Percentiles rank a stretch among this genome's conserved stretches.
phyloP scores from a whole-genome alignment of 2,329 filamentous ascomycete species.

The Alternaria sp. region DNA sequence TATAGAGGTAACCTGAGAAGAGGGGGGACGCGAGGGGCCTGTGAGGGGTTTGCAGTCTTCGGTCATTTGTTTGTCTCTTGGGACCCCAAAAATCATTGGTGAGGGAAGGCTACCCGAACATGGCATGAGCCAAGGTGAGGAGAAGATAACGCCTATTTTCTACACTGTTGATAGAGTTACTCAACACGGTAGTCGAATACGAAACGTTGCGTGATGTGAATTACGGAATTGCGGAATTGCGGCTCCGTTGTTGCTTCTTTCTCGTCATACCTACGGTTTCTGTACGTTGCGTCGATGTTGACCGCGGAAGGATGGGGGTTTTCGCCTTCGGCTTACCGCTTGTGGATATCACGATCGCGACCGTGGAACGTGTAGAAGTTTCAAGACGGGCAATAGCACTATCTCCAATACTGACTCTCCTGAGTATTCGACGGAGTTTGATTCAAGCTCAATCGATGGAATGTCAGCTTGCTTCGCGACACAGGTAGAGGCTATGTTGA shows the following conservation, averaged over 20 bases:
- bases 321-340: background rate
- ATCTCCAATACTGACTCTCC: slow-evolving; percentile 8
- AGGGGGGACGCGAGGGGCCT: background rate
- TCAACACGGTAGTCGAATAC: slow-evolving; percentile 11
- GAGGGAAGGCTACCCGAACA: slow-evolving; percentile 1
- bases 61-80: slow-evolving; percentile 1
- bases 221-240: background rate
- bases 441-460: background rate
- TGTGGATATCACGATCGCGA: background rate
- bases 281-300: background rate
- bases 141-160: slow-evolving; percentile 17
- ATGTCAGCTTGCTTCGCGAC: background rate
- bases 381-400: slow-evolving; percentile 6
- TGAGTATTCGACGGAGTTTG: background rate
- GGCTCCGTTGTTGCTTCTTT: background rate
- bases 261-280: background rate
- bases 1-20: background rate
- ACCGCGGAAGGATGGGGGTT: background rate
- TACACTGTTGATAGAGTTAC: slow-evolving; percentile 8
- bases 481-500: background rate
- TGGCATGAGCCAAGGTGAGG: slow-evolving; percentile 9
- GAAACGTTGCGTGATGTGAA: background rate
- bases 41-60: background rate
- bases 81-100: background rate
- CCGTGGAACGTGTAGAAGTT: background rate